Base-by-base conservation (phyloP, 2,329 filamentous ascomycete species). In the Diaporthe longicolla region DNA sequence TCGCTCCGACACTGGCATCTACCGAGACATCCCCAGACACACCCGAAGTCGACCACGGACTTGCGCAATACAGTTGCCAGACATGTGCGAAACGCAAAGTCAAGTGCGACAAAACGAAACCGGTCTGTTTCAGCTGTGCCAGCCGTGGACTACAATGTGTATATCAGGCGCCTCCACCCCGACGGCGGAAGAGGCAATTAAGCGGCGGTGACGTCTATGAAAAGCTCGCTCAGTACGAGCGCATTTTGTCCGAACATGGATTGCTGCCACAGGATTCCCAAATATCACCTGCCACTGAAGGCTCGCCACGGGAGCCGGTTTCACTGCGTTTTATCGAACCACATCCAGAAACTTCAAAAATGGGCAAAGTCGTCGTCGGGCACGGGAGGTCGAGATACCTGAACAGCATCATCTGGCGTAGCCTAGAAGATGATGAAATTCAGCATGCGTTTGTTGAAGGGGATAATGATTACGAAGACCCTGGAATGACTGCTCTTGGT, bases 311-410 rank as follows among this genome's bases (percentile, higher is more conserved):
- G 40, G 70, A 75, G 37, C 52, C 70, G 19, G 29, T 76, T 7
- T 73, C 72, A 4, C 61, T 71, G 15, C 74, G 70, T 11, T 74
- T 69, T 55, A 61, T 65, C 15, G 48, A 72, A 19, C 24, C 70
- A 15, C 61, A 72, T n/a, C 52, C 59, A 11, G 26, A 26, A 32
- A 50, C 37, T 15, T 40, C 59, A 11, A 61, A 29, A 48, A 13
- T 66, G 0, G 79, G 78, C 17, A 79, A 75, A 54, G 76, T 81
- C n/a, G 48, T 80, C 7, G 74, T 78, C 2, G 75, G 63, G 19
- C 52, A 76, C 17, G 83, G 83, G 57, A 84, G 82, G 73, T 82
- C 85, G 10, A 78, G 85, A 63, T 87, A 86, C 70, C 82, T 87
- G 63, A 82, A 85, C 75, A 84, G 78, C 73, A 76, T 76, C 63